Conservation (phyloP, 305 asterid species). For the Fraxinus nigra region DNA sequence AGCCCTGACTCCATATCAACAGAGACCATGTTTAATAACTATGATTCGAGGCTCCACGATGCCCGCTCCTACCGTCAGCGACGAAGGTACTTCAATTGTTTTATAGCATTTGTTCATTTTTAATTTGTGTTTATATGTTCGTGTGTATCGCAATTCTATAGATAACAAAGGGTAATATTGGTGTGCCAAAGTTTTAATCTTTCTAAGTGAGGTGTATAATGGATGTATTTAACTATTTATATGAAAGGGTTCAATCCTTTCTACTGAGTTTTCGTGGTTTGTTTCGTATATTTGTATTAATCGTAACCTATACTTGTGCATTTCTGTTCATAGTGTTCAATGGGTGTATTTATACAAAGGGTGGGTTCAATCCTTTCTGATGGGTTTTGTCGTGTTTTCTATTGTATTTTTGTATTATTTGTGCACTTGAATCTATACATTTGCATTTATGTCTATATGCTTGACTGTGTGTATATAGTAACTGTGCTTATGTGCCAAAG, state of each 20-base stretch:
- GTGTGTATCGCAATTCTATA: background rate
- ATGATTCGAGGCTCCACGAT: conserved; percentile 69
- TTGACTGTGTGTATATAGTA: background rate
- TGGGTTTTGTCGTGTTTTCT: background rate
- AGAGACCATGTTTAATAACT: conserved; percentile 45
- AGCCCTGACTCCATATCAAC: conserved; percentile 16
- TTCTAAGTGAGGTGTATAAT: background rate
- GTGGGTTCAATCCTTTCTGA: background rate
- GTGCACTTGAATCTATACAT: background rate
- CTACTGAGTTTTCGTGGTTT: background rate
- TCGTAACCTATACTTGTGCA: background rate
- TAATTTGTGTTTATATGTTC: background rate
- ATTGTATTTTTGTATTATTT: background rate
- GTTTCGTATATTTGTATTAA: background rate
- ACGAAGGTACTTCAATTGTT: conserved; percentile 51
- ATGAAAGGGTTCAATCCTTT: background rate
- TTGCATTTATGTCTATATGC: background rate
- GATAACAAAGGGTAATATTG: background rate
- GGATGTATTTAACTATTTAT: background rate
- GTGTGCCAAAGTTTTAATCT: background rate
- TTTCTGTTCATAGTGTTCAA: background rate
- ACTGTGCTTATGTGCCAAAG: background rate
- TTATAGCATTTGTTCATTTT: background rate
- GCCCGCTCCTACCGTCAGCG: conserved; percentile 80
- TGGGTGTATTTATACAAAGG: background rate